A percentile compares a stretch with the other conserved stretches of the same genome.
These are phyloP conservation scores for Eragrostis nindensis DNA, from an alignment of 176 grass and related monocot genomes.

Conservation along the genomic window DNA sequence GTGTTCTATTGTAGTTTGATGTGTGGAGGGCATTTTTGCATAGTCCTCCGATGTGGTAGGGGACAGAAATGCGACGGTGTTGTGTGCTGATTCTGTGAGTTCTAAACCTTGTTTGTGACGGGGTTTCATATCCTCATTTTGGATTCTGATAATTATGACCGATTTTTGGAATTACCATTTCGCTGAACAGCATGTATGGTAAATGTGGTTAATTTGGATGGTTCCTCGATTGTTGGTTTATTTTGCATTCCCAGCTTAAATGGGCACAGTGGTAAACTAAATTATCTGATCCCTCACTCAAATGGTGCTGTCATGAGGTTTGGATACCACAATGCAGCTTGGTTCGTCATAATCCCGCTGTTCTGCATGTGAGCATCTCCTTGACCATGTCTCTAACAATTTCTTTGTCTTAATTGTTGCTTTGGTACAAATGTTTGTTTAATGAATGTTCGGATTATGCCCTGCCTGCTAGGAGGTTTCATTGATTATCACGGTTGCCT, in stretches of 20 bases:
- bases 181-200: background rate
- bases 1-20: slow-evolving; percentile 11
- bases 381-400: background rate
- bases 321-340: background rate
- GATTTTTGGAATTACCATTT: background rate
- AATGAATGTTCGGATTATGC: background rate
- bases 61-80: background rate
- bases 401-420: background rate
- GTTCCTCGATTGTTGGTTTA: background rate
- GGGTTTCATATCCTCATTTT: background rate
- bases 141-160: slow-evolving; percentile 4
- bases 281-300: background rate
- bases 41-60: background rate
- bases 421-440: background rate
- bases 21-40: slow-evolving; percentile 24
- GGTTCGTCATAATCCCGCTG: background rate
- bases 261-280: too few species aligned
- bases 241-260: background rate
- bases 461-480: background rate
- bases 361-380: background rate
- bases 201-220: background rate
- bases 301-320: background rate
- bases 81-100: slow-evolving; percentile 11
- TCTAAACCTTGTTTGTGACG: slow-evolving; percentile 21
- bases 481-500: background rate